These are phyloP conservation scores for Ploettnerulaceae sp. DNA, from an alignment of 2,329 filamentous ascomycete species.

Conservation along the genomic window DNA sequence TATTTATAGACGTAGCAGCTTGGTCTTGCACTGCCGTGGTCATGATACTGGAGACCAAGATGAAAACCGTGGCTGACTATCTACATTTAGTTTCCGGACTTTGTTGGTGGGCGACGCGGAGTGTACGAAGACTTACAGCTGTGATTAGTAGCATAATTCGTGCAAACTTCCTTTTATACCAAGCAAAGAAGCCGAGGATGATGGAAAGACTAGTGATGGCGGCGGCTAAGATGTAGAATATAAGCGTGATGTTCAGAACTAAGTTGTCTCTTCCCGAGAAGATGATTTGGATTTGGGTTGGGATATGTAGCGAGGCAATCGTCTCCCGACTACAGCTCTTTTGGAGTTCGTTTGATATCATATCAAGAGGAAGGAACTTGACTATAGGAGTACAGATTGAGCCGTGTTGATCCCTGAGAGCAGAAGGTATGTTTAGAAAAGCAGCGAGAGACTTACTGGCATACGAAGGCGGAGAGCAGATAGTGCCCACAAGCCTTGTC, in stretches of 20 bases:
- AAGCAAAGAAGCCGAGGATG: not conserved
- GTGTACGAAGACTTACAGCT: not conserved
- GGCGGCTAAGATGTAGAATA: slow-evolving; percentile 9
- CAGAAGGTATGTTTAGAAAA: not conserved
- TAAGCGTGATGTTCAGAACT: slow-evolving; percentile 7
- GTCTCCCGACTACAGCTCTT: not conserved
- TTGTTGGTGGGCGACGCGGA: too few relatives aligned
- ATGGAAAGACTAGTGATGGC: not conserved
- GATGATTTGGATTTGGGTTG: not conserved
- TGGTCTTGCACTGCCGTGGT: slow-evolving; percentile 3
- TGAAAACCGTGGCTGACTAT: too few relatives aligned
- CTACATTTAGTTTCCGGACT: too few relatives aligned
- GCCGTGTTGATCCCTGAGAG: not conserved
- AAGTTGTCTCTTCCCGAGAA: slow-evolving; percentile 2
- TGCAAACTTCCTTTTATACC: not conserved
- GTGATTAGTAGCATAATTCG: not conserved
- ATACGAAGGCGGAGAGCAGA: not conserved
- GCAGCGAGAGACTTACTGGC: not conserved
- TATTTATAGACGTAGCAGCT: slow-evolving; percentile 4
- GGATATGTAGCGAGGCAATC: slow-evolving; percentile 7
- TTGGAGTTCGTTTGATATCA: slow-evolving; percentile 2
- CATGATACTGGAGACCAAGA: slow-evolving; percentile 7
- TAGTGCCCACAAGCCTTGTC: not conserved
- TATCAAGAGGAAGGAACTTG: slow-evolving; percentile 1
- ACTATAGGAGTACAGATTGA: not conserved